Conservation (phyloP, 2,329 filamentous ascomycete genomes). For the Nemania serpens region DNA sequence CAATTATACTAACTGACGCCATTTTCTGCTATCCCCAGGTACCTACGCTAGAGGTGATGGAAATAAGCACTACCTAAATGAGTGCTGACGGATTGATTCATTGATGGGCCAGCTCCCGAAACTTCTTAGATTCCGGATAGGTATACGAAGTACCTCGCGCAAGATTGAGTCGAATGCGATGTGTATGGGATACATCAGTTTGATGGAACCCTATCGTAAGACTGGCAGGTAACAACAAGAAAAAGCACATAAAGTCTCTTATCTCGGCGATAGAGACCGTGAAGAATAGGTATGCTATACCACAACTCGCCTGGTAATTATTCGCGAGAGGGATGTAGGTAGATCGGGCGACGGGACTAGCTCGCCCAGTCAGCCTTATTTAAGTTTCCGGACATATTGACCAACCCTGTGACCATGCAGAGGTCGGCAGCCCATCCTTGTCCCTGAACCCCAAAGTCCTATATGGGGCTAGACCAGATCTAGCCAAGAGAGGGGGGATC, state of each 20-base stretch:
- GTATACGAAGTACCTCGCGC: too few relatives aligned
- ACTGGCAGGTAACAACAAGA: neutral
- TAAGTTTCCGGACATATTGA: conserved; percentile 21
- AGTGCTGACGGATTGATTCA: neutral
- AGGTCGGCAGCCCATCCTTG: conserved; percentile 20
- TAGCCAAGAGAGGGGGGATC: neutral
- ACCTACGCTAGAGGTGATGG: too few relatives aligned
- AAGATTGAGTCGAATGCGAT: neutral
- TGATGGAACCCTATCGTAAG: neutral
- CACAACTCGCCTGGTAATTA: conserved; percentile 1
- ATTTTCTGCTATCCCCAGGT: too few relatives aligned
- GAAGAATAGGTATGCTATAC: too few relatives aligned
- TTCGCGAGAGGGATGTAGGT: too few relatives aligned
- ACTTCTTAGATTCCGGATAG: too few relatives aligned
- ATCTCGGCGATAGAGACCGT: too few relatives aligned
- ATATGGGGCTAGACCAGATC: conserved; percentile 13
- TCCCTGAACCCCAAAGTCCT: conserved; percentile 24
- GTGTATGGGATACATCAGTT: neutral
- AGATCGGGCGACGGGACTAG: neutral
- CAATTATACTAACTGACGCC: too few relatives aligned
- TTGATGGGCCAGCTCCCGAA: too few relatives aligned
- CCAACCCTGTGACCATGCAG: conserved; percentile 24
- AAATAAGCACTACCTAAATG: conserved; percentile 17
- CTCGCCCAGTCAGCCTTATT: conserved; percentile 24
- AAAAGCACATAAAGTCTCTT: neutral